These are phyloP conservation scores for Beauveria varroae DNA, from an alignment of 2,329 filamentous ascomycete genomes.

Conservation along the genomic window DNA sequence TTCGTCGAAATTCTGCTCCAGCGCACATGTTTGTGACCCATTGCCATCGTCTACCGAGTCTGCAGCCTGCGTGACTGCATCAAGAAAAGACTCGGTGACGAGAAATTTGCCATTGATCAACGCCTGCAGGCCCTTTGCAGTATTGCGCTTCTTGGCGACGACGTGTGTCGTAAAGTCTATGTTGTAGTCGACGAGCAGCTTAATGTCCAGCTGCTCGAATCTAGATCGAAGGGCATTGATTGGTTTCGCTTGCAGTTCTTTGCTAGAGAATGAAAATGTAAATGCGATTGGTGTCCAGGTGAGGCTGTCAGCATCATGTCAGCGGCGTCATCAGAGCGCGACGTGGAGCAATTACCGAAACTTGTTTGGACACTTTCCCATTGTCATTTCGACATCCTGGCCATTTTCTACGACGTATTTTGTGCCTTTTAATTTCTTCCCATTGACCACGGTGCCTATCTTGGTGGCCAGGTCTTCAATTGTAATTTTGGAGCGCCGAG, in stretches of 20 bases:
- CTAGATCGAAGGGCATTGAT: conserved; percentile 53
- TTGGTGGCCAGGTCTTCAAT: conserved; percentile 80
- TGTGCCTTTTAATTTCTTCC: conserved; percentile 57
- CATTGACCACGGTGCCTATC: conserved; percentile 73
- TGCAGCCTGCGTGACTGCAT: conserved; percentile 59
- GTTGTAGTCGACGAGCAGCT: conserved; percentile 68
- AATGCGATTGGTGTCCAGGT: conserved; percentile 76
- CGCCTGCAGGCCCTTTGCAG: conserved; percentile 77
- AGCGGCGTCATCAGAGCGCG: not conserved
- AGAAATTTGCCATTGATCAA: conserved; percentile 75
- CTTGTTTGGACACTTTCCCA: conserved; percentile 61
- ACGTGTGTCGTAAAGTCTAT: conserved; percentile 73
- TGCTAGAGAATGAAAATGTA: conserved; percentile 68
- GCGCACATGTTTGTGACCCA: conserved; percentile 39
- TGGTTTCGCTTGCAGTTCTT: conserved; percentile 60
- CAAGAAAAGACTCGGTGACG: conserved; percentile 65
- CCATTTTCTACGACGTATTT: conserved; percentile 45
- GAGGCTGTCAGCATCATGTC: conserved; percentile 41
- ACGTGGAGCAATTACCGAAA: conserved; percentile 41
- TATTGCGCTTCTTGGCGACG: conserved; percentile 83
- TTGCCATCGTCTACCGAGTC: conserved; percentile 39
- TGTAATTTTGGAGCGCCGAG: conserved; percentile 59
- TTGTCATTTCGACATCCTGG: conserved; percentile 55
- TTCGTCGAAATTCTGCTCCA: conserved; percentile 74
- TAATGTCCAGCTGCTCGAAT: conserved; percentile 83